Conservation (phyloP, 176 grass and related monocot species). For the Poa annua region DNA sequence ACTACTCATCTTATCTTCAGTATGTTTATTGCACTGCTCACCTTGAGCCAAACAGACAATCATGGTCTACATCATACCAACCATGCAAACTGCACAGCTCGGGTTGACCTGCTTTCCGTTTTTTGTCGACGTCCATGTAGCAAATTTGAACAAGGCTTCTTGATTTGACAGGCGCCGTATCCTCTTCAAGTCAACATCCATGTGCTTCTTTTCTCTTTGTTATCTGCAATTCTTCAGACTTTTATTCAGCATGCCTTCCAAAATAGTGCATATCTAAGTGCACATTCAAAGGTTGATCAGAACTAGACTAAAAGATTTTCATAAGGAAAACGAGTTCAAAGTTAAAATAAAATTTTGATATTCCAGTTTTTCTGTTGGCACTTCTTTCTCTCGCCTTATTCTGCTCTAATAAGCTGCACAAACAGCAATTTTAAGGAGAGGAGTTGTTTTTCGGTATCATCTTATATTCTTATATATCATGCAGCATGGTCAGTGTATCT, state of each 20-base stretch:
- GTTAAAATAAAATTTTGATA: background rate
- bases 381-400: background rate
- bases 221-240: background rate
- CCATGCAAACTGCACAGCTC: slow-evolving; percentile 6
- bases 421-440: background rate
- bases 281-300: background rate
- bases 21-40: background rate
- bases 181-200: background rate
- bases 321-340: background rate
- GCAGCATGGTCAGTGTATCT: background rate
- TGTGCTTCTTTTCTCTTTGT: background rate
- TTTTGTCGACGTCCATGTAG: background rate
- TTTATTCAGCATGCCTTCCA: background rate
- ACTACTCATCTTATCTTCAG: background rate
- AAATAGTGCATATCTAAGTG: background rate
- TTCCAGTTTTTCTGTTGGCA: background rate
- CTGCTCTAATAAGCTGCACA: background rate
- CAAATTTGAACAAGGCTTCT: slow-evolving; percentile 48
- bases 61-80: slow-evolving; percentile 6
- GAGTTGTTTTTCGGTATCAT: background rate
- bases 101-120: background rate
- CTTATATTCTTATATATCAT: too few species aligned
- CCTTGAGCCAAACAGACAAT: slow-evolving; percentile 27
- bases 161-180: slow-evolving; percentile 32
- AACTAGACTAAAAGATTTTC: too few species aligned